These are phyloP conservation scores for Aristolochia fimbriata DNA, from an alignment of 164 flowering plant species.

Conservation along the genomic window DNA sequence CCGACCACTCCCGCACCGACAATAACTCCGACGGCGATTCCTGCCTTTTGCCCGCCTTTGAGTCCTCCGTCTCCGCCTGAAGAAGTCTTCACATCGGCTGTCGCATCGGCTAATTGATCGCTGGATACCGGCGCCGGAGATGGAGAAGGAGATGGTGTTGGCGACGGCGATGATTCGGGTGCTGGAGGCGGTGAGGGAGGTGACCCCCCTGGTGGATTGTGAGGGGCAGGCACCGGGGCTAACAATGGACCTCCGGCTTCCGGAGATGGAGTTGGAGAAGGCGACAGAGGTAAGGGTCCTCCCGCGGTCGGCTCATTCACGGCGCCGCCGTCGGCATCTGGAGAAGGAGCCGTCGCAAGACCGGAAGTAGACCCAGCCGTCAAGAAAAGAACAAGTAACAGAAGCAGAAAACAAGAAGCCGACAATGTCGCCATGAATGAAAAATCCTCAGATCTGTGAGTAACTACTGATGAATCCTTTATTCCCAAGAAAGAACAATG, in stretches of 20 bases:
- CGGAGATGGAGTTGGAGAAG: conserved; percentile 3
- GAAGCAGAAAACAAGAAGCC: conserved; percentile 1
- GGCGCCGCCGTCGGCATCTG: conserved; percentile 7
- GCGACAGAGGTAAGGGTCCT: not conserved
- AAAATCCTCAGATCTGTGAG: not conserved
- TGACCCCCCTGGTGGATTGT: not conserved
- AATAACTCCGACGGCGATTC: conserved; percentile 25
- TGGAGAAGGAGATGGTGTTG: not conserved
- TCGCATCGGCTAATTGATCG: not conserved
- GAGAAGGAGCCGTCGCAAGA: conserved; percentile 9
- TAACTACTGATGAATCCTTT: no score
- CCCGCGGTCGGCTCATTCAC: not conserved
- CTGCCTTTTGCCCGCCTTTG: conserved; percentile 29
- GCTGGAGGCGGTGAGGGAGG: conserved; percentile 1
- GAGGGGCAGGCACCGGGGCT: no score
- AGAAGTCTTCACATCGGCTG: not conserved
- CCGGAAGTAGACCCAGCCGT: conserved; percentile 3
- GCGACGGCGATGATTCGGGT: conserved; percentile 13
- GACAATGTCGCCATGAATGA: conserved; percentile 14
- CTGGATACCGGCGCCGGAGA: not conserved
- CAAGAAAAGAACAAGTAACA: conserved; percentile 6
- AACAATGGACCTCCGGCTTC: not conserved
- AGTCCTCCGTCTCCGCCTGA: conserved; percentile 11
- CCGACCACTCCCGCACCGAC: conserved; percentile 17
- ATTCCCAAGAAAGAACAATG: not conserved